Evolutionary conservation across 1,284 basidiomycete genomes (phyloP), one percentile per base, ranked within the genome.

Genomic region (Lentinula novae-zelandiae): DNA sequence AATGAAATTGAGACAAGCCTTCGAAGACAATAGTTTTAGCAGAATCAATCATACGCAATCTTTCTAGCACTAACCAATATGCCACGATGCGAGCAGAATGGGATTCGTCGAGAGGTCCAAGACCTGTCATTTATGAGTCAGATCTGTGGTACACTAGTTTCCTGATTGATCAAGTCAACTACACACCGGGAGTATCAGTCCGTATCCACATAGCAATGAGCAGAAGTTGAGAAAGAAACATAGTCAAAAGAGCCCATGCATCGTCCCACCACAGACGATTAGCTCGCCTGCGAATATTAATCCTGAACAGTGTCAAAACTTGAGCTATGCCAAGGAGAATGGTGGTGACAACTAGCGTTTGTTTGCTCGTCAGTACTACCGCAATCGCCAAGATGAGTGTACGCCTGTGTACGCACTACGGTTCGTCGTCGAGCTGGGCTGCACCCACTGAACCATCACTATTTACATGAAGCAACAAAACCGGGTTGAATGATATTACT

Each of bases 221-320:
- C 53, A 70, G 46, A 56, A 70, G 64, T 42, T 68, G 56, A 31
- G 63, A 61, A 22, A 64, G 64, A 3, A 67, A n/a, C 20, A 71
- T 54, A 5, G 66, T 60, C 31, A 70, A 60, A 4, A 67, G 64
- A 8, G 68, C 69, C 67, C 70, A 73, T 1, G 68, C 72, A 60
- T 73, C 71, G 55, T 73, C 72, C 61, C 60, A 68, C 40, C 70
- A 70, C 12, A 73, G 59, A 39, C 70, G 69, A 27, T 62, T 60
- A 46, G 63, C 63, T 2, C 63, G 46, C 50, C 53, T 61, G 13
- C 71, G 68, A 49, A 69, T 66, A 36, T 61, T 63, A 5, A 73
- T 51, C 39, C 72, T 63, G 20, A 69, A 63, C n/a, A 65, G 44
- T 9, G 72, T 72, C 7, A 65, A 52, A 12, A 65, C 20, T 7